Evolutionary conservation across 2,329 filamentous ascomycete genomes (phyloP), one percentile per base, ranked within the genome.

Genomic region (Calonectria pseudoturangicola): DNA sequence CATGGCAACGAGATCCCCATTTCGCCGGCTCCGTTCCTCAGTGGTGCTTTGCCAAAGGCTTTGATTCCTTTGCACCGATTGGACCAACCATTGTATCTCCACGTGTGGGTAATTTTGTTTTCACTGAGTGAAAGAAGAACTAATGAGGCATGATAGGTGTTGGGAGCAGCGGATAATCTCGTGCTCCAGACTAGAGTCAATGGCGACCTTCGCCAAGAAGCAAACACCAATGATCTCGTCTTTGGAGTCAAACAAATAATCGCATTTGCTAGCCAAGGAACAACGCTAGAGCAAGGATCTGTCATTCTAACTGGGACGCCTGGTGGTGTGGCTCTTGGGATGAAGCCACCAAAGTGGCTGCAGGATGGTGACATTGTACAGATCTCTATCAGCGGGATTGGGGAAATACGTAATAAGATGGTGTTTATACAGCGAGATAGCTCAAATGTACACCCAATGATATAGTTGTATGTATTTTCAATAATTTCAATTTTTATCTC

Each of bases 11-110:
- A 7, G 54, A 58, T 18, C 54, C 54, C 5, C 21, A 58, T 9
- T 58, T 58, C 27, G 54, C 54, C 6, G 54, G 54, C 54, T 58
- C 54, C 13, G 33, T 58, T 12, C 54, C 54, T 39, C 54, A 58
- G 12, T 58, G 54, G 54, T 58, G 54, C 8, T 58, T 58, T 33
- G 39, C 54, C 12, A 58, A 58, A 41, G 54, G 54, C 18, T 58
- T 58, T 21, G 54, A 58, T 16, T 39, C 54, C 1, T 58, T 58
- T 41, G 54, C 54, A 12, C 54, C 54, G 2, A 41, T 58, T 33
- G 54, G 54, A 2, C 54, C 54, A 8, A 16, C n/a, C 7, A 41
- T 58, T 13, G 33, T 58, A 2, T 58, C 54, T 10, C 54, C 54
- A 15, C 21, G 6, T 4, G 54, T 58, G 8, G 10, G 54, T 25